phyloP scores from a whole-genome alignment of 2,329 filamentous ascomycete species.

The Tothia fuscella region DNA sequence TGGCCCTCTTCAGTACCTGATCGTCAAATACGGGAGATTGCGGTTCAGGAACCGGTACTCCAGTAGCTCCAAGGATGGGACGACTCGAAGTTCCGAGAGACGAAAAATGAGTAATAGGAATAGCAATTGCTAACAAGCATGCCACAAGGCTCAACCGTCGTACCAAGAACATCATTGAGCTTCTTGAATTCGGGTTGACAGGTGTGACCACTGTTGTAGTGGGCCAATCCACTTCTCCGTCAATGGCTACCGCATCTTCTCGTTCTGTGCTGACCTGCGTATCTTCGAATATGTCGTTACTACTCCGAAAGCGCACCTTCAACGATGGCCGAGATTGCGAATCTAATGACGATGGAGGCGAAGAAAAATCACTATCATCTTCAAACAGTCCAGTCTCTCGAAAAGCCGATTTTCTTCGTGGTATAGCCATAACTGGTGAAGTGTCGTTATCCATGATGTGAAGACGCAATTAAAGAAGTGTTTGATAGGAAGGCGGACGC shows the following conservation, averaged over 20 bases:
- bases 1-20: constrained; percentile 23
- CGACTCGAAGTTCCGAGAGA: constrained; percentile 16
- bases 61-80: constrained; percentile 20
- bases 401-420: constrained; percentile 13
- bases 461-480: too few species aligned
- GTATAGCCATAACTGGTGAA: too few species aligned
- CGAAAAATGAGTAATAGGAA: constrained; percentile 17
- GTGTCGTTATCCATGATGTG: too few species aligned
- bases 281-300: constrained; percentile 18
- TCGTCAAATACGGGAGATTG: too few species aligned
- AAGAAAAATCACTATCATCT: constrained; percentile 6
- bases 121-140: constrained; percentile 14
- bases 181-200: too few species aligned
- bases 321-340: constrained; percentile 6
- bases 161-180: constrained; percentile 7
- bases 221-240: not conserved
- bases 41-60: constrained; percentile 14
- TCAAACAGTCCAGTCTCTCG: constrained; percentile 12
- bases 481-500: too few species aligned
- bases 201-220: not conserved
- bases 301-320: constrained; percentile 18
- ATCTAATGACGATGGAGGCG: not conserved
- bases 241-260: constrained; percentile 10
- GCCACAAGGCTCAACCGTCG: constrained; percentile 17
- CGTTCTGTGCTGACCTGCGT: constrained; percentile 15